Conservation (phyloP, 208 protist species). For the Crithidia expoeki region DNA sequence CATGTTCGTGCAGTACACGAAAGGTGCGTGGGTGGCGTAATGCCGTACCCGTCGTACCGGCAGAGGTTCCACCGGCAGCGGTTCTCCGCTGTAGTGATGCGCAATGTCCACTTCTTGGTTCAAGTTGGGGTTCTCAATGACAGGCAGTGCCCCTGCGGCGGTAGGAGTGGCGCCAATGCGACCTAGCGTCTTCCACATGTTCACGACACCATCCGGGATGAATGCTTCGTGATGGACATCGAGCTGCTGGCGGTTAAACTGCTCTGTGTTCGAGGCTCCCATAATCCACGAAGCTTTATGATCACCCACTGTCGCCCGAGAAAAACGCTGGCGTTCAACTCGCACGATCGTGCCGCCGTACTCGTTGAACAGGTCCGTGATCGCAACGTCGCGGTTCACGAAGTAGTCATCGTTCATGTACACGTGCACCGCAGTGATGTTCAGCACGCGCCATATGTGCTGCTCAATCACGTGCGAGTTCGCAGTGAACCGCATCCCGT, state of each 20-base stretch:
- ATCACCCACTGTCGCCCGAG: slow-evolving; percentile 6
- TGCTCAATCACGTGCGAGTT: slow-evolving; percentile 64
- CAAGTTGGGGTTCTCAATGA: background rate
- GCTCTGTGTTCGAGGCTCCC: slow-evolving; percentile 38
- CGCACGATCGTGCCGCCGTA: slow-evolving; percentile 64
- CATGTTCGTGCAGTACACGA: slow-evolving; percentile 72
- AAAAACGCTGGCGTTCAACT: slow-evolving; percentile 26
- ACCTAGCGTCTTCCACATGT: slow-evolving; percentile 11
- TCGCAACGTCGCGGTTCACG: slow-evolving; percentile 57
- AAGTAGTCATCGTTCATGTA: slow-evolving; percentile 85
- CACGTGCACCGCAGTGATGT: slow-evolving; percentile 58
- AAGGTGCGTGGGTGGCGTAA: slow-evolving; percentile 69
- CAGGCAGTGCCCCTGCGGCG: background rate
- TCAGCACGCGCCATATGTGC: slow-evolving; percentile 59
- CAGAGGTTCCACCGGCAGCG: background rate
- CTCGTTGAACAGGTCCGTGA: slow-evolving; percentile 66
- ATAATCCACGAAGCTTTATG: slow-evolving; percentile 23
- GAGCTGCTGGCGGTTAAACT: slow-evolving; percentile 43
- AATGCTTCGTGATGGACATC: slow-evolving; percentile 32
- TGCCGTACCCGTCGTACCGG: slow-evolving; percentile 26
- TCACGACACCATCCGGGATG: slow-evolving; percentile 18
- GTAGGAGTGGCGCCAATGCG: background rate
- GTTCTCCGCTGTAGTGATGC: slow-evolving; percentile 4
- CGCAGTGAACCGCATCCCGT: slow-evolving; percentile 44
- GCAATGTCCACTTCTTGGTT: background rate